phyloP scores from a whole-genome alignment of 305 asterid genomes.

The Fraxinus nigra region DNA sequence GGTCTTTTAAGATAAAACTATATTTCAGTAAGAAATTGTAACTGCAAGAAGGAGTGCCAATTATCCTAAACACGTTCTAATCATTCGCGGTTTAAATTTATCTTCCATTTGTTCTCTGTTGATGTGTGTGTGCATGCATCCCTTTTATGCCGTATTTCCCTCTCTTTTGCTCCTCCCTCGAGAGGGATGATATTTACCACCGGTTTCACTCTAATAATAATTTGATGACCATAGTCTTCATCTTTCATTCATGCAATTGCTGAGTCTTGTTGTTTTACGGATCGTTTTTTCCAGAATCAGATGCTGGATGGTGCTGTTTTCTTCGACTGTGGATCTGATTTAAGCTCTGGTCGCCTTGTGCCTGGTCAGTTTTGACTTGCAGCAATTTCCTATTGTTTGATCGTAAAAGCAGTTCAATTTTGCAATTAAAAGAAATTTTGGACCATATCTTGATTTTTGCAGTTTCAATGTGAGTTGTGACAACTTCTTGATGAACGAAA shows the following conservation, averaged over 20 bases:
- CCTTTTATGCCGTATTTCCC: neutral
- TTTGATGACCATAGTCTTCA: constrained; percentile 13
- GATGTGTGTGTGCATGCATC: neutral
- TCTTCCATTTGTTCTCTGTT: neutral
- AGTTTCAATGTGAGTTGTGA: neutral
- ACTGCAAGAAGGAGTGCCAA: neutral
- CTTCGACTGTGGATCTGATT: constrained; percentile 87
- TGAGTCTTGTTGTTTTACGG: constrained; percentile 2
- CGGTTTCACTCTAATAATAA: neutral
- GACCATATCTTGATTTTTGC: neutral
- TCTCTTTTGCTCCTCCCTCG: neutral
- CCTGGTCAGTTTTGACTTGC: constrained; percentile 64
- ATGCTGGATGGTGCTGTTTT: constrained; percentile 79
- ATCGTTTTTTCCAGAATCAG: constrained; percentile 46
- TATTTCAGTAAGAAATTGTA: neutral
- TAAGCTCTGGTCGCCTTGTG: constrained; percentile 86
- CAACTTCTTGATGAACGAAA: constrained; percentile 2
- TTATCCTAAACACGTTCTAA: neutral
- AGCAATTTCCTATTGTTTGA: constrained; percentile 7
- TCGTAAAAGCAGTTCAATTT: neutral
- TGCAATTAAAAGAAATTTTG: constrained; percentile 1
- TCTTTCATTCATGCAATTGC: constrained; percentile 15
- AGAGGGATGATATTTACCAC: neutral
- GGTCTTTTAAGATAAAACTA: neutral
- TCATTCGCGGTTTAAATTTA: neutral